Percentiles rank a stretch among this genome's conserved stretches.
phyloP scores from a whole-genome alignment of 306 rosid genomes.

The Ziziphus jujuba region DNA sequence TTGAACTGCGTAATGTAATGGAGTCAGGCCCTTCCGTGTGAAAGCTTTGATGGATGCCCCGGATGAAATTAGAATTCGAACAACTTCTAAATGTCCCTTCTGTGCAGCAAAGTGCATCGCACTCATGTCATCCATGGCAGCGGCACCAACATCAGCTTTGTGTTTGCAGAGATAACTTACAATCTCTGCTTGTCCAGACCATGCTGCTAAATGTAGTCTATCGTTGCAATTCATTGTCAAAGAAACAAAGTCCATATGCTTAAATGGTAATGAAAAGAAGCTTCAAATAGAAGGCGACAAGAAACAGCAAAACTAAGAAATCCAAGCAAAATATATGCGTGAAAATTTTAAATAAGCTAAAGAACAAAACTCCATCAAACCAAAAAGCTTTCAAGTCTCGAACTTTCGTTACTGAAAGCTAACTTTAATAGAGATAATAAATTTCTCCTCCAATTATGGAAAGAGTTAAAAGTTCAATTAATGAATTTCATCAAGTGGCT shows the following conservation, averaged over 20 bases:
- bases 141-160: slow-evolving; percentile 88
- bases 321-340: background rate
- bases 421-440: too few relatives aligned
- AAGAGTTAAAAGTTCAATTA: too few relatives aligned
- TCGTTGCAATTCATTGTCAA: slow-evolving; percentile 43
- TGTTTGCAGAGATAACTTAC: slow-evolving; percentile 71
- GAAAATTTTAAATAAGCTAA: background rate
- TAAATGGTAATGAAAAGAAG: background rate
- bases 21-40: slow-evolving; percentile 84
- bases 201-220: slow-evolving; percentile 94
- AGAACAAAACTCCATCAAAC: background rate
- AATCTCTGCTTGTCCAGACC: slow-evolving; percentile 79
- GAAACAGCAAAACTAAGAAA: background rate
- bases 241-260: slow-evolving; percentile 42
- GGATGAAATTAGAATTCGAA: slow-evolving; percentile 48
- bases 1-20: slow-evolving; percentile 83
- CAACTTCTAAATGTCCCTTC: slow-evolving; percentile 83
- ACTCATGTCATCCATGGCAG: slow-evolving; percentile 97
- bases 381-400: too few relatives aligned
- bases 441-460: too few relatives aligned
- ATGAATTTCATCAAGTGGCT: too few relatives aligned
- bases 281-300: background rate
- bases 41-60: slow-evolving; percentile 70
- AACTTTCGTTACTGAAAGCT: too few relatives aligned
- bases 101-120: slow-evolving; percentile 93